These are phyloP conservation scores for Daldinia bambusicola DNA, from an alignment of 495 filamentous ascomycete species.

Conservation along the genomic window DNA sequence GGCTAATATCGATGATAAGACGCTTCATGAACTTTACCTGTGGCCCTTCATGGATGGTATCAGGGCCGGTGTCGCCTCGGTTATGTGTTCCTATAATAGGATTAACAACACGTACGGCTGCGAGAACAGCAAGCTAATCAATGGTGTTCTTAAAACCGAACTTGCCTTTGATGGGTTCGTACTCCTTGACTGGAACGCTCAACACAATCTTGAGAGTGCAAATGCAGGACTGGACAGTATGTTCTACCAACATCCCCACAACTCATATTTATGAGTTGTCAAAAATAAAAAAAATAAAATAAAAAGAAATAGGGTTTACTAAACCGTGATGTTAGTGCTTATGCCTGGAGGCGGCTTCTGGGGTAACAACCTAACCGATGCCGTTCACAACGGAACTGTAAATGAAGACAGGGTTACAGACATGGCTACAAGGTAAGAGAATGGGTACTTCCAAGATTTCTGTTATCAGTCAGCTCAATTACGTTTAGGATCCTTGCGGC, in stretches of 20 bases:
- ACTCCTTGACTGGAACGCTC: slow-evolving; percentile 71
- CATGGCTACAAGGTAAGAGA: slow-evolving; percentile 57
- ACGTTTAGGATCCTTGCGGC: slow-evolving; percentile 64
- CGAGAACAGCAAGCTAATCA: slow-evolving; percentile 69
- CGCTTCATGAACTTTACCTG: slow-evolving; percentile 76
- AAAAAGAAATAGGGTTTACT: background rate
- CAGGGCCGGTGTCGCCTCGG: slow-evolving; percentile 65
- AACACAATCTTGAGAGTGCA: slow-evolving; percentile 64
- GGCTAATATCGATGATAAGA: slow-evolving; percentile 72
- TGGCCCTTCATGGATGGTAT: slow-evolving; percentile 77
- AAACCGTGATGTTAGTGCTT: slow-evolving; percentile 48
- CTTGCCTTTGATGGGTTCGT: slow-evolving; percentile 75
- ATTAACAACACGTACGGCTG: slow-evolving; percentile 74
- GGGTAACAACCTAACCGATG: slow-evolving; percentile 55
- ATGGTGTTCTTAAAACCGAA: slow-evolving; percentile 71
- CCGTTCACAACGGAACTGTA: slow-evolving; percentile 62
- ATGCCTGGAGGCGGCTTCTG: slow-evolving; percentile 65
- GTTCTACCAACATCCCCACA: background rate
- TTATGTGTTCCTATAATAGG: slow-evolving; percentile 78
- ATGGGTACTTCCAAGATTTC: background rate
- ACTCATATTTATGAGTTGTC: background rate
- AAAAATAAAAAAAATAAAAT: too few relatives aligned
- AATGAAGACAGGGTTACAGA: slow-evolving; percentile 62
- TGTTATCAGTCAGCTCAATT: slow-evolving; percentile 6
- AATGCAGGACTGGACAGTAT: slow-evolving; percentile 66